Percentiles rank a stretch among this genome's conserved stretches.
These are phyloP conservation scores for Parastagonospora avenae DNA, from an alignment of 2,329 filamentous ascomycete species.

Conservation along the genomic window DNA sequence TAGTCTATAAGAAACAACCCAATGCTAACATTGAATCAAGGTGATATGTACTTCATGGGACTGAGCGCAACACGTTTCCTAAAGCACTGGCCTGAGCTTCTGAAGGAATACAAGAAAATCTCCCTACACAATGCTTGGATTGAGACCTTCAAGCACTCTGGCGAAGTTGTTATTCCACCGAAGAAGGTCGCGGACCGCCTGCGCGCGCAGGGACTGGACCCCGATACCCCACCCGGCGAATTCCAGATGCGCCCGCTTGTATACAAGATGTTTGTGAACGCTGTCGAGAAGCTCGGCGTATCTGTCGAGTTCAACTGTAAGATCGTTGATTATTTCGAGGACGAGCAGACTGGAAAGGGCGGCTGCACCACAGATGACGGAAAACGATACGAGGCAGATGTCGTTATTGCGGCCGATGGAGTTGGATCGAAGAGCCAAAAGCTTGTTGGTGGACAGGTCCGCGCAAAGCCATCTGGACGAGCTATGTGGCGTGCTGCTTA, in stretches of 20 bases:
- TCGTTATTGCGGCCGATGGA: constrained; percentile 49
- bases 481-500: constrained; percentile 51
- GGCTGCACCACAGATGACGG: constrained; percentile 47
- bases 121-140: constrained; percentile 62
- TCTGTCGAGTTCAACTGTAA: constrained; percentile 50
- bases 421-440: constrained; percentile 54
- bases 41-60: constrained; percentile 67
- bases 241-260: constrained; percentile 63
- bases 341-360: constrained; percentile 45
- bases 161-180: constrained; percentile 55
- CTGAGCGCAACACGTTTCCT: constrained; percentile 61
- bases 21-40: constrained; percentile 36
- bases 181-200: constrained; percentile 58
- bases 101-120: constrained; percentile 57
- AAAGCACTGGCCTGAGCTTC: constrained; percentile 61
- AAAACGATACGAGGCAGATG: constrained; percentile 49
- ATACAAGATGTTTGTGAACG: constrained; percentile 60
- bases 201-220: constrained; percentile 50
- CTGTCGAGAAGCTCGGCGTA: constrained; percentile 54
- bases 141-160: constrained; percentile 61
- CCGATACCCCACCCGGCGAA: constrained; percentile 57
- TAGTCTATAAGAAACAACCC: neutral
- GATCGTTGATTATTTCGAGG: constrained; percentile 53
- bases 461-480: constrained; percentile 46
- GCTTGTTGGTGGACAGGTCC: constrained; percentile 52